These are phyloP conservation scores for Coleophoma eucalyptorum DNA, from an alignment of 2,329 filamentous ascomycete species.

Conservation along the genomic window DNA sequence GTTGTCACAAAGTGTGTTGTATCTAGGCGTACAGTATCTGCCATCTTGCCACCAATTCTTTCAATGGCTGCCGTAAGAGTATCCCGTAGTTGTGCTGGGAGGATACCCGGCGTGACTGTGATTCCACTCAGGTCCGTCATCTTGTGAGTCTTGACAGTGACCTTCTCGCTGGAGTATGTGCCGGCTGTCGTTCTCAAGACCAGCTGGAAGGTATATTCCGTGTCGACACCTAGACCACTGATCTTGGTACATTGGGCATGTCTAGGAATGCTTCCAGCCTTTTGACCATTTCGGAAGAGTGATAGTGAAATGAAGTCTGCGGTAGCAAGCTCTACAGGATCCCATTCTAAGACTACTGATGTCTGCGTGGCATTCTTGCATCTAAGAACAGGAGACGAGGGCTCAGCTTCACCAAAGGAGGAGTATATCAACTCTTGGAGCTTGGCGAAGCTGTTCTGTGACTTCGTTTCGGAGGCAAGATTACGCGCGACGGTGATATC, in stretches of 20 bases:
- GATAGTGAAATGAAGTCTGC: conserved; percentile 86
- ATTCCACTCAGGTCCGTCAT: conserved; percentile 97
- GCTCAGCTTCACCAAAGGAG: conserved; percentile 79
- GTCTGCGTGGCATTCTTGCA: conserved; percentile 98
- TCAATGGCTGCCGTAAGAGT: conserved; percentile 72
- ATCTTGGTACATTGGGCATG: conserved; percentile 97
- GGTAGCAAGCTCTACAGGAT: conserved; percentile 87
- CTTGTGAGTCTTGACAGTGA: conserved; percentile 89
- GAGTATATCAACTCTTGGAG: conserved; percentile 88
- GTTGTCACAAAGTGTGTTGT: conserved; percentile 98
- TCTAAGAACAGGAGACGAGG: conserved; percentile 72
- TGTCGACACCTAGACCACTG: conserved; percentile 91
- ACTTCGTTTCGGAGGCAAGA: conserved; percentile 68
- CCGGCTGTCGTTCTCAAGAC: conserved; percentile 88
- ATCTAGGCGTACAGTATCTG: conserved; percentile 88
- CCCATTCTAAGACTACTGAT: conserved; percentile 98
- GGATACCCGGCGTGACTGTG: conserved; percentile 85
- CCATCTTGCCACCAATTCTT: conserved; percentile 87
- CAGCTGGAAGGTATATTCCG: conserved; percentile 91
- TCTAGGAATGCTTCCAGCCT: conserved; percentile 90
- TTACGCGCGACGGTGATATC: conserved; percentile 96
- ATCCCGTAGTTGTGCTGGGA: conserved; percentile 71
- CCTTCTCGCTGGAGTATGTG: conserved; percentile 77
- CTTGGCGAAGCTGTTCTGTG: conserved; percentile 71
- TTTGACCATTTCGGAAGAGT: conserved; percentile 92